Evolutionary conservation across 306 rosid genomes (phyloP).

Genomic region (Rosa chinensis): DNA sequence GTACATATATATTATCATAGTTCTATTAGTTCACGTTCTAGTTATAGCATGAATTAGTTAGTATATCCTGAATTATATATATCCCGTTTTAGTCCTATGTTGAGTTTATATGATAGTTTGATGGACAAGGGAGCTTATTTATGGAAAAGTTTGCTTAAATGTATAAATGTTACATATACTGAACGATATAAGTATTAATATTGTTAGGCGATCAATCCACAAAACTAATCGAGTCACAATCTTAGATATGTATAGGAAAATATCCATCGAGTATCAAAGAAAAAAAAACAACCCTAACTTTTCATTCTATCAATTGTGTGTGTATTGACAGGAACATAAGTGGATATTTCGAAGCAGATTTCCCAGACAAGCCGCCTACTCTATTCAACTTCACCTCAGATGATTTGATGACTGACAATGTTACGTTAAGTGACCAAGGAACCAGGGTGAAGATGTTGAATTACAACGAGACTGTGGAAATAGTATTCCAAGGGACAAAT

Average conservation of each 20-base stretch:
- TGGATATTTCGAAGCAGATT: slow-evolving; percentile 22
- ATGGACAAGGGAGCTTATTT: too few species aligned
- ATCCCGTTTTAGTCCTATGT: too few species aligned
- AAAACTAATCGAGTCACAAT: too few species aligned
- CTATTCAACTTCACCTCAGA: slow-evolving; percentile 39
- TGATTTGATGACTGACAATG: slow-evolving; percentile 14
- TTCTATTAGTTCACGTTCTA: neutral
- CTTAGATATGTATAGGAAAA: too few species aligned
- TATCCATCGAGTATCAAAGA: too few species aligned
- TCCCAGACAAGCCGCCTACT: slow-evolving; percentile 45
- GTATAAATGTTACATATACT: too few species aligned
- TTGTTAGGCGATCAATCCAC: too few species aligned
- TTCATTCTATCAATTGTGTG: neutral
- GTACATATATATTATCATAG: neutral
- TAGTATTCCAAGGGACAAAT: slow-evolving; percentile 50
- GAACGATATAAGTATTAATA: too few species aligned
- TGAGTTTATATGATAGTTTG: too few species aligned
- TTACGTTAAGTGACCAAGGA: slow-evolving; percentile 26
- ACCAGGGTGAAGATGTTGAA: slow-evolving; percentile 46
- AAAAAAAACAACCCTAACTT: too few species aligned
- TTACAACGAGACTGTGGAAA: slow-evolving; percentile 39
- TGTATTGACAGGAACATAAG: slow-evolving; percentile 1
- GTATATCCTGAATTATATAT: too few species aligned
- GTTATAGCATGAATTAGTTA: neutral
- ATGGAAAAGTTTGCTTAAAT: too few species aligned